Evolutionary conservation across 768 basidiomycete species (phyloP).

Genomic region (Naganishia kalamii): DNA sequence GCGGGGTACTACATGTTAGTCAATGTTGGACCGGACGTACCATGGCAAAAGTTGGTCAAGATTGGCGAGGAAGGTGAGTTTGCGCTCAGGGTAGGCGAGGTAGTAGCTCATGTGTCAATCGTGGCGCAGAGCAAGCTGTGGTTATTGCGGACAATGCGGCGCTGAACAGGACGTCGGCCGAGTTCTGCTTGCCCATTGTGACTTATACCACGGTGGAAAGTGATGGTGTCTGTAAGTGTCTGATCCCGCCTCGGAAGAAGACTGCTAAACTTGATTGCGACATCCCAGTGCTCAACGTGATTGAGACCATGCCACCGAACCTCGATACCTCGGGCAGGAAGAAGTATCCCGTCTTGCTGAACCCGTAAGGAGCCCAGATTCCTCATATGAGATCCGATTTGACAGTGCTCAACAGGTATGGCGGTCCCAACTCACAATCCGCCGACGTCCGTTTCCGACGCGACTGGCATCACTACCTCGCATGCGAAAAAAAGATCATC

Average conservation of each 20-base stretch:
- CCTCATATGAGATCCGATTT: not conserved
- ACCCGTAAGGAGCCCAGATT: not conserved
- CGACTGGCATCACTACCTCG: slow-evolving; percentile 84
- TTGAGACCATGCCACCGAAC: slow-evolving; percentile 81
- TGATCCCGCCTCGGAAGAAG: not conserved
- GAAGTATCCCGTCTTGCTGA: slow-evolving; percentile 90
- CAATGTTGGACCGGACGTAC: slow-evolving; percentile 74
- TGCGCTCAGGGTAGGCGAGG: too few relatives aligned
- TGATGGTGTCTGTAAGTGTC: slow-evolving; percentile 67
- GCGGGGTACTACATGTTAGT: slow-evolving; percentile 75
- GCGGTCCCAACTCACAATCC: slow-evolving; percentile 78
- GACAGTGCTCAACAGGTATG: slow-evolving; percentile 62
- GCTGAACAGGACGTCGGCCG: slow-evolving; percentile 59
- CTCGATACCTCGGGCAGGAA: slow-evolving; percentile 94
- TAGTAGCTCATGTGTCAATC: not conserved
- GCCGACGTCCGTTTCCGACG: slow-evolving; percentile 62
- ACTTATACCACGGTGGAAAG: slow-evolving; percentile 65
- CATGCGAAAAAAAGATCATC: slow-evolving; percentile 72
- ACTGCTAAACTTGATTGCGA: not conserved
- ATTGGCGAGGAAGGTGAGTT: slow-evolving; percentile 51
- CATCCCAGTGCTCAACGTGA: slow-evolving; percentile 74
- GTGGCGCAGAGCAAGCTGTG: slow-evolving; percentile 53
- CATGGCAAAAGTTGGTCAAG: slow-evolving; percentile 76
- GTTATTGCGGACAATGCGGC: slow-evolving; percentile 64
- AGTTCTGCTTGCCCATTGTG: slow-evolving; percentile 67